Base-by-base conservation (phyloP, 306 rosid genomes). In the Gastrolobium villosum region DNA sequence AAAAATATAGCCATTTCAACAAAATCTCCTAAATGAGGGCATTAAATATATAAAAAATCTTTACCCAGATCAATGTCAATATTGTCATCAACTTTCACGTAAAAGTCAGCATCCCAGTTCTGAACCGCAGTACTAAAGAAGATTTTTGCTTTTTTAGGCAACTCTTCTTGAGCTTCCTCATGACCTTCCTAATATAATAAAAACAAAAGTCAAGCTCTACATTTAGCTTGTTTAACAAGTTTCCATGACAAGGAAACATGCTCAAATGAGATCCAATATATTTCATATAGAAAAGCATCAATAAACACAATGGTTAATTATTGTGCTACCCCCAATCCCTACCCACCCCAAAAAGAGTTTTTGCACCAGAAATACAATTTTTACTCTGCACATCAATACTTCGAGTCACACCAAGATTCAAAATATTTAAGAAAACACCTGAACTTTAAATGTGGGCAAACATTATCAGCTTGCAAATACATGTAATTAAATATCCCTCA, bases 111-210 rank as follows among this genome's bases (percentile, higher is more conserved):
- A 83, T 96, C 95, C 99, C 99, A 96, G 69, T 87, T 93, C 85
- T 88, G 97, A 85, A 96, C 94, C 11, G 98, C 98, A 26, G 97
- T 88, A 74, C 96, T 90, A 83, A 93, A 90, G 88, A 93, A 96
- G 84, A 89, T 85, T 84, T 96, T 93, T 10, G 87, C 96, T 79
- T 96, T 96, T 68, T 96, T 93, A 48, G 98, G 91, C 66, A 93
- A 84, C 85, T 93, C 98, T 75, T 96, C 99, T 74, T 93, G 93
- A 82, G 99, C 99, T 85, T 96, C 99, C 84, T 96, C 99, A n/a
- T 96, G 99, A 72, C 88, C 93, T 84, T 93, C 99, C 99, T 96
- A 79, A 76, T 79, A 84, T 8, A 60, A 71, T 46, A 71, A 45
- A 39, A 84, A 76, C 43, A 89, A 74, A 53, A 57, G 60, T 78